Conservation (phyloP, 495 filamentous ascomycete genomes). For the Penicillium argentinense region DNA sequence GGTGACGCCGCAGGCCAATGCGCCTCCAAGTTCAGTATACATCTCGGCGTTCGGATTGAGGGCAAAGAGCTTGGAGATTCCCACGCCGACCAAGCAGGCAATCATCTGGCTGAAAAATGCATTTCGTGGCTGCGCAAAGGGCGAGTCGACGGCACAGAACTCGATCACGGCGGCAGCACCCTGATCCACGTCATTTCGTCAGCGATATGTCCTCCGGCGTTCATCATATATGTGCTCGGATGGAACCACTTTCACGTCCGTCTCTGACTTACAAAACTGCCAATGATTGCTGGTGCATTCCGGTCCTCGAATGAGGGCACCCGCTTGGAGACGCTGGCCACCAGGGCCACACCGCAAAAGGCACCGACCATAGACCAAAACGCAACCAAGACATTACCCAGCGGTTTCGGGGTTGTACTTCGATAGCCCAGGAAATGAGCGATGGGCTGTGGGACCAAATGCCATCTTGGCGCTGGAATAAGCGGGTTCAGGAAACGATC, state of each 20-base stretch:
- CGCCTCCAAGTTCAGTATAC: slow-evolving; percentile 65
- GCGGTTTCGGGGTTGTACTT: slow-evolving; percentile 20
- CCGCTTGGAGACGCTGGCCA: slow-evolving; percentile 40
- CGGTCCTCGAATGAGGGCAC: slow-evolving; percentile 38
- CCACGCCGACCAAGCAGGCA: slow-evolving; percentile 64
- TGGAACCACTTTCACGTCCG: too few species aligned
- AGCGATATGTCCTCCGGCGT: too few species aligned
- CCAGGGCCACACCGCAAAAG: slow-evolving; percentile 44
- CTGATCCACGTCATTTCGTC: slow-evolving; percentile 36
- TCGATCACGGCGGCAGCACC: slow-evolving; percentile 77
- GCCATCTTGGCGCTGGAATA: slow-evolving; percentile 51
- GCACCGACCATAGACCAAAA: slow-evolving; percentile 46
- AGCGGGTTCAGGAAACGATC: slow-evolving; percentile 64
- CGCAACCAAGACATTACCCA: slow-evolving; percentile 39
- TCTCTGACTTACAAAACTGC: slow-evolving; percentile 46
- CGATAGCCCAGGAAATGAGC: slow-evolving; percentile 45
- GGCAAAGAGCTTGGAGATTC: slow-evolving; percentile 70
- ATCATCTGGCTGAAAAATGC: slow-evolving; percentile 70
- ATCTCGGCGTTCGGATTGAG: slow-evolving; percentile 44
- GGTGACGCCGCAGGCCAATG: slow-evolving; percentile 67
- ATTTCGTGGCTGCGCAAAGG: slow-evolving; percentile 81
- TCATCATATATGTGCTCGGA: too few species aligned
- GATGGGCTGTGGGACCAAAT: slow-evolving; percentile 35
- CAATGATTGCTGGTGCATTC: slow-evolving; percentile 38
- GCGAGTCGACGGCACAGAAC: slow-evolving; percentile 74